A percentile compares a stretch with the other conserved stretches of the same genome.
These are phyloP conservation scores for Wickerhamiella allomyrinae DNA, from an alignment of 805 yeast species.

Conservation along the genomic window DNA sequence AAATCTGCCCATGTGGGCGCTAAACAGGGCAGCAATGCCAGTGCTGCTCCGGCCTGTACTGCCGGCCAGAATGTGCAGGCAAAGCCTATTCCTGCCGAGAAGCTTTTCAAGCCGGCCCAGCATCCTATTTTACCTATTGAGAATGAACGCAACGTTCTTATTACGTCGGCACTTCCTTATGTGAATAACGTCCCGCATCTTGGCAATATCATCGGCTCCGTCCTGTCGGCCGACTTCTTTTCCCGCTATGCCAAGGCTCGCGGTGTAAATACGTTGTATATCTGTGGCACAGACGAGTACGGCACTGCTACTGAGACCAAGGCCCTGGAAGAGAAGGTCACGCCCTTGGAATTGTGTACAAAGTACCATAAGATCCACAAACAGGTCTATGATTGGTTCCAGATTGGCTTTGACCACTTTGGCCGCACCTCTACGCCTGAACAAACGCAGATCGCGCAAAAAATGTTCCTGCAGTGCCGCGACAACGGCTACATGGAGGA, in stretches of 20 bases:
- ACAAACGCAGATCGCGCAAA: constrained; percentile 94
- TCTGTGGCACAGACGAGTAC: constrained; percentile 98
- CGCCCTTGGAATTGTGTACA: constrained; percentile 81
- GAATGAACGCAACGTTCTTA: constrained; percentile 64
- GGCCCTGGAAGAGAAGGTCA: constrained; percentile 83
- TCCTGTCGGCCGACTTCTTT: constrained; percentile 84
- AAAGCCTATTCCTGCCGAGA: constrained; percentile 24
- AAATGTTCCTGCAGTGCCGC: constrained; percentile 63
- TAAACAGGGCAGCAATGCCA: constrained; percentile 1
- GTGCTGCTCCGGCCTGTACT: neutral
- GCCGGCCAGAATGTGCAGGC: constrained; percentile 3
- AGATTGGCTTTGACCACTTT: constrained; percentile 83
- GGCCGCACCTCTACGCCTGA: constrained; percentile 89
- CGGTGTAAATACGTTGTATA: constrained; percentile 68
- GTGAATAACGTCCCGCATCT: constrained; percentile 97
- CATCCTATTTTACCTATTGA: constrained; percentile 47
- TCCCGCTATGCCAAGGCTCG: constrained; percentile 81
- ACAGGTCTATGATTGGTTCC: constrained; percentile 93
- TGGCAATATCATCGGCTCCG: constrained; percentile 94
- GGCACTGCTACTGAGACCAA: constrained; percentile 99
- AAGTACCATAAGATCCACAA: constrained; percentile 78
- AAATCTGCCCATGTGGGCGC: constrained; percentile 4
- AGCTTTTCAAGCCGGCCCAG: constrained; percentile 24
- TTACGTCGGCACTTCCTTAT: constrained; percentile 94
- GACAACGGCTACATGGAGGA: constrained; percentile 75